A percentile compares a stretch with the other conserved stretches of the same genome.
Evolutionary conservation across 345 rosid genomes (phyloP).

Genomic region (Alliaria petiolata): DNA sequence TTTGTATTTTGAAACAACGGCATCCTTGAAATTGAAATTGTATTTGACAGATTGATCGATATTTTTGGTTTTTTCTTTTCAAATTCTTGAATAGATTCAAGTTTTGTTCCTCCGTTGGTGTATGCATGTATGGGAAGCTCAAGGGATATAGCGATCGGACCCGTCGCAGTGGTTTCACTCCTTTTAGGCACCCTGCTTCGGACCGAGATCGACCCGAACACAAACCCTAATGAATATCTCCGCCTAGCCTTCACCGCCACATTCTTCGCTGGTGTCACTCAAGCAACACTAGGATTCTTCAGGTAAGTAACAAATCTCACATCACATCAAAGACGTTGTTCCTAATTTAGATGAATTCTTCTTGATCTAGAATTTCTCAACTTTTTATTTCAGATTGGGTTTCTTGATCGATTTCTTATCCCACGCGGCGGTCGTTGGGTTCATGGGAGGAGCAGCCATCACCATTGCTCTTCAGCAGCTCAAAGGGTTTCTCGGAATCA

Average conservation of each 20-base stretch:
- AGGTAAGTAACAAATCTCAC: constrained; percentile 40
- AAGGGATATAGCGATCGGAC: constrained; percentile 92
- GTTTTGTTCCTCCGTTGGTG: constrained; percentile 88
- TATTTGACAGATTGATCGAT: too few relatives aligned
- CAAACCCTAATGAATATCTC: constrained; percentile 47
- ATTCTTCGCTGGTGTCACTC: constrained; percentile 88
- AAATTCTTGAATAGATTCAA: constrained; percentile 50
- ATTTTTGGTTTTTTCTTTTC: background rate
- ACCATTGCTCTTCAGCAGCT: constrained; percentile 92
- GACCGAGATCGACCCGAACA: constrained; percentile 53
- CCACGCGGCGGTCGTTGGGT: constrained; percentile 90
- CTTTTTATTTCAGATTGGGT: constrained; percentile 53
- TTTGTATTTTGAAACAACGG: too few relatives aligned
- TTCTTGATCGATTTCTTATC: constrained; percentile 92
- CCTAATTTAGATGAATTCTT: background rate
- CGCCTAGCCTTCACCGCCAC: constrained; percentile 87
- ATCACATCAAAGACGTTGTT: background rate
- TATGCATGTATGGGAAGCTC: constrained; percentile 96
- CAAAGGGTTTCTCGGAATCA: constrained; percentile 81
- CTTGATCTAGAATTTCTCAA: background rate
- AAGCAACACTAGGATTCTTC: constrained; percentile 60
- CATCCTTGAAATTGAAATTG: too few relatives aligned
- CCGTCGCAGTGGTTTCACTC: constrained; percentile 94
- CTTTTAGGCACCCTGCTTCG: constrained; percentile 71
- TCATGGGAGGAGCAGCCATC: constrained; percentile 94